Evolutionary conservation across 2,329 filamentous ascomycete species (phyloP).

Genomic region (Pseudopyrenochaeta lycopersici): DNA sequence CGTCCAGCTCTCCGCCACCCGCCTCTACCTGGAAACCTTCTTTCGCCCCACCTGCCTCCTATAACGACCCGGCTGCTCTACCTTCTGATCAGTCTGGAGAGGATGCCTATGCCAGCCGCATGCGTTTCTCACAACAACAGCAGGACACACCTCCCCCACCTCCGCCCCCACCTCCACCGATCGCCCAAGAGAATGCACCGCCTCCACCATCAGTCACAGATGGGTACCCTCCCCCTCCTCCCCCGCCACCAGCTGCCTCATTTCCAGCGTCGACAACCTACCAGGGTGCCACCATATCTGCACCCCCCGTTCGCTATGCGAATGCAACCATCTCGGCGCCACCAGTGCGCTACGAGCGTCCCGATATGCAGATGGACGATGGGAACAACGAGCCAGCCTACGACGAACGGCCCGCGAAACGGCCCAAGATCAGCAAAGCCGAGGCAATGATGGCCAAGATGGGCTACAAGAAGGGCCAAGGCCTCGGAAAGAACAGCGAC

Average conservation of each 20-base stretch:
- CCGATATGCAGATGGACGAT: constrained; percentile 20
- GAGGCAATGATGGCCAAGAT: constrained; percentile 91
- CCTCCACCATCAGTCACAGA: constrained; percentile 19
- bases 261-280: constrained; percentile 55
- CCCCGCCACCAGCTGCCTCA: constrained; percentile 42
- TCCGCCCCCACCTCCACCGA: constrained; percentile 15
- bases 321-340: constrained; percentile 77
- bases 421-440: constrained; percentile 59
- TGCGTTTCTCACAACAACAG: constrained; percentile 21
- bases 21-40: constrained; percentile 31
- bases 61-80: constrained; percentile 30
- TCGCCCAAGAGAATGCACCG: constrained; percentile 2
- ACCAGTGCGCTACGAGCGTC: constrained; percentile 74
- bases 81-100: constrained; percentile 49
- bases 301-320: constrained; percentile 78
- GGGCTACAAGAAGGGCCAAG: constrained; percentile 88
- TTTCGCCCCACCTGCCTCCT: constrained; percentile 59
- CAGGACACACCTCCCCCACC: constrained; percentile 15
- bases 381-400: constrained; percentile 15
- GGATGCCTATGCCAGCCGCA: constrained; percentile 33
- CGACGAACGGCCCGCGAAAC: constrained; percentile 55
- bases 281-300: constrained; percentile 70
- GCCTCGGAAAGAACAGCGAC: constrained; percentile 80
- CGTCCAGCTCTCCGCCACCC: constrained; percentile 20
- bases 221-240: constrained; percentile 22